A percentile compares a stretch with the other conserved stretches of the same genome.
phyloP scores from a whole-genome alignment of 1,139 yeast genomes.

The Suhomyces yuchorum region DNA sequence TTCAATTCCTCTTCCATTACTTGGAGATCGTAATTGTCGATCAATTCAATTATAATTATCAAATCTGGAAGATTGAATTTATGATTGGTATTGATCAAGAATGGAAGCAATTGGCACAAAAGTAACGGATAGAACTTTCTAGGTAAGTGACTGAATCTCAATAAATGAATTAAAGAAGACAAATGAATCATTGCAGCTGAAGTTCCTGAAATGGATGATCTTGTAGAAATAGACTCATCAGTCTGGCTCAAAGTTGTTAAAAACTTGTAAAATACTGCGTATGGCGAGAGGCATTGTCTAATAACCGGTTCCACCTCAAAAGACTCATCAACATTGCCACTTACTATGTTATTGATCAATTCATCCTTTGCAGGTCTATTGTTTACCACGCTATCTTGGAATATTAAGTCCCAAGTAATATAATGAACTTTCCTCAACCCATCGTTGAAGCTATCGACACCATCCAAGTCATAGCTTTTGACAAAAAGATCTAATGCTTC shows the following conservation, averaged over 20 bases:
- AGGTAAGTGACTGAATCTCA: slow-evolving; percentile 70
- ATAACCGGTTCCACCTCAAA: slow-evolving; percentile 55
- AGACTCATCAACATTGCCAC: slow-evolving; percentile 34
- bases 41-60: slow-evolving; percentile 48
- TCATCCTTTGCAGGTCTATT: slow-evolving; percentile 58
- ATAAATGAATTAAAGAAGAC: slow-evolving; percentile 50
- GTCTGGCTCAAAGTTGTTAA: slow-evolving; percentile 34
- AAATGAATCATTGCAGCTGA: slow-evolving; percentile 25
- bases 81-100: slow-evolving; percentile 31
- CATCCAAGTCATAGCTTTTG: slow-evolving; percentile 57
- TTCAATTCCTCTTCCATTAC: slow-evolving; percentile 25
- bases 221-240: slow-evolving; percentile 16
- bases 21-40: slow-evolving; percentile 49
- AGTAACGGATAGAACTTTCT: slow-evolving; percentile 54
- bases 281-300: slow-evolving; percentile 71
- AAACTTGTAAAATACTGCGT: slow-evolving; percentile 63
- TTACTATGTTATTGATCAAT: slow-evolving; percentile 55
- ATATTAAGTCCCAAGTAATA: slow-evolving; percentile 49
- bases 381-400: slow-evolving; percentile 61
- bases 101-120: slow-evolving; percentile 52
- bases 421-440: slow-evolving; percentile 44
- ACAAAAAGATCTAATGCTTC: slow-evolving; percentile 74
- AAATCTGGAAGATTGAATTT: slow-evolving; percentile 46
- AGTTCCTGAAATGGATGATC: slow-evolving; percentile 6
- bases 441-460: slow-evolving; percentile 20